Base-by-base conservation (phyloP, 805 yeast species). In the Suhomyces tanzawaensis region DNA sequence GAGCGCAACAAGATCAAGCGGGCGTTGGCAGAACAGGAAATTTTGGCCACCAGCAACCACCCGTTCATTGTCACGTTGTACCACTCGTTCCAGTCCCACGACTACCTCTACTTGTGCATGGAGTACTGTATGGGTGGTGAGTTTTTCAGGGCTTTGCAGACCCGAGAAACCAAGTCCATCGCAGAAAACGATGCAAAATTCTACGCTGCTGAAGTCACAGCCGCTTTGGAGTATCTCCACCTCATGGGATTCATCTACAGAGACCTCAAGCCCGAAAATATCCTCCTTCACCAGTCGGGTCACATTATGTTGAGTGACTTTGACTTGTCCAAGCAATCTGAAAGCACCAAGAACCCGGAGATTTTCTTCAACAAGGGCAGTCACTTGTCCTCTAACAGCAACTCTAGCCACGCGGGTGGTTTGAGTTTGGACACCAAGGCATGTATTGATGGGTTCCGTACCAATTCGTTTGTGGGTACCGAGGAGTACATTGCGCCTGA, bases 51-150 rank as follows among this genome's bases (percentile, higher is more conserved):
- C 2, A 83, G 91, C 24, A 89, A 90, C 57, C 98, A 95, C 61
- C 99, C 99, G 0, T 93, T 95, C 55, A 95, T 93, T 49, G 98
- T 93, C 21, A 88, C 99, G 0, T 69, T 93, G 18, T 91, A 93
- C 55, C 99, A 93, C 61, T 89, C 96, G 0, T 93, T 93, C 67
- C 99, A 93, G 64, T 84, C 95, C 3, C 93, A 87, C 42, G 97
- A 90, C 51, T 81, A 85, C 55, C 64, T 93, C 8, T 93, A 89
- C 51, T 74, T 93, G 28, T 93, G 99, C 63, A 91, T 95, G 96
- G 99, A 93, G 59, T 93, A 91, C 55, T 93, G 99, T 57, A 88
- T 93, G 89, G 99, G 99, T 21, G 99, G 99, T 32, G 99, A 95
- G 64, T 93, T 93, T 54, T 93, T 93, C 70, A 71, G 98, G 42